Conservation (phyloP, 2,329 filamentous ascomycete species). For the Colletotrichum sp. region DNA sequence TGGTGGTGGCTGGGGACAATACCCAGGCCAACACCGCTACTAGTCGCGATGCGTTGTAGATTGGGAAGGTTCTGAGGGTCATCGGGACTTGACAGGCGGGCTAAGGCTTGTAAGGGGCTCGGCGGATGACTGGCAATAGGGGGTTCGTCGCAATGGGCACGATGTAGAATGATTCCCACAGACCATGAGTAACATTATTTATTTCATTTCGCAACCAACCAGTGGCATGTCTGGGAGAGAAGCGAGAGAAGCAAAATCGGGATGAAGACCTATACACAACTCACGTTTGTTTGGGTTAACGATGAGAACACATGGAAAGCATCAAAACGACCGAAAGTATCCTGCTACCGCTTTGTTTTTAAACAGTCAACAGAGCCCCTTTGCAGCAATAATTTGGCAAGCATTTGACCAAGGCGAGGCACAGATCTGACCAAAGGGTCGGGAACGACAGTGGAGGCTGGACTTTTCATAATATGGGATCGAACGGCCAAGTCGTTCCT, state of each 20-base stretch:
- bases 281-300: neutral
- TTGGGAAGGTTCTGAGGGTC: neutral
- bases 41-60: neutral
- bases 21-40: conserved; percentile 42
- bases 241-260: neutral
- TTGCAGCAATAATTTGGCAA: neutral
- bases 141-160: neutral
- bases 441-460: neutral
- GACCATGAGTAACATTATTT: neutral
- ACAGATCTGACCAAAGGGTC: neutral
- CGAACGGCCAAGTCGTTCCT: neutral
- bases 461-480: neutral
- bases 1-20: conserved; percentile 33
- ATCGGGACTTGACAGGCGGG: neutral
- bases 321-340: neutral
- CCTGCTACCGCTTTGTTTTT: neutral
- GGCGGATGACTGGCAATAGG: neutral
- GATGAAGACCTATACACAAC: neutral
- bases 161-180: neutral
- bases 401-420: neutral
- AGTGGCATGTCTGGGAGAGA: neutral
- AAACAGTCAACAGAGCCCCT: neutral
- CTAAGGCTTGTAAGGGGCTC: neutral
- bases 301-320: neutral
- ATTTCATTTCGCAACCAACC: neutral